Percentiles rank a stretch among this genome's conserved stretches.
Evolutionary conservation across 768 basidiomycete genomes (phyloP).

Genomic region (Hericium rajendrae): DNA sequence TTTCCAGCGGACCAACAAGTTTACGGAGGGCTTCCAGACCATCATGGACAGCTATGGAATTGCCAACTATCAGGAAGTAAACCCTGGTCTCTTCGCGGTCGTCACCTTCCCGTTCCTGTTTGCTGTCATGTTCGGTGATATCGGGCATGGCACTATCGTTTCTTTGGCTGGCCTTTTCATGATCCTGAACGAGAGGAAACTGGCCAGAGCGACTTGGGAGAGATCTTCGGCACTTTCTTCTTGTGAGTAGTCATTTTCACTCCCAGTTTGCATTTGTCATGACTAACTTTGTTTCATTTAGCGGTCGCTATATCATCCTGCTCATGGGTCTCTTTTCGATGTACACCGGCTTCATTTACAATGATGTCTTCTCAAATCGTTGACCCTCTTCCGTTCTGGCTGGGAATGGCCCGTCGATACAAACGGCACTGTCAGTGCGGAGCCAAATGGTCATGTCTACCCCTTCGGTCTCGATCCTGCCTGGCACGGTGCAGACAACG

Average conservation of each 20-base stretch:
- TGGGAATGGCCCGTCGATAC: slow-evolving; percentile 60
- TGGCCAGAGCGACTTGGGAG: slow-evolving; percentile 69
- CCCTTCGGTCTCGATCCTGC: slow-evolving; percentile 90
- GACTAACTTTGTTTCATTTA: slow-evolving; percentile 25
- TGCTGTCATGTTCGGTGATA: slow-evolving; percentile 99
- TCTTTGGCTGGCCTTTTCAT: slow-evolving; percentile 68
- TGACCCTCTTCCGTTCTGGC: slow-evolving; percentile 80
- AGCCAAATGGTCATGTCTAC: slow-evolving; percentile 64
- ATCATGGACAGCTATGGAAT: slow-evolving; percentile 98
- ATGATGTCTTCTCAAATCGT: slow-evolving; percentile 96
- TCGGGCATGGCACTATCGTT: slow-evolving; percentile 89
- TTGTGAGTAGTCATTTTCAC: slow-evolving; percentile 47
- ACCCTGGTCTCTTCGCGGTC: slow-evolving; percentile 88
- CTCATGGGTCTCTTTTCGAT: slow-evolving; percentile 97
- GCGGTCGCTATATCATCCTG: slow-evolving; percentile 96
- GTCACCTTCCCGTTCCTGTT: slow-evolving; percentile 97
- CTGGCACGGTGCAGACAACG: slow-evolving; percentile 92
- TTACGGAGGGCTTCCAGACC: slow-evolving; percentile 93
- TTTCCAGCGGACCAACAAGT: slow-evolving; percentile 89
- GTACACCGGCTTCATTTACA: slow-evolving; percentile 96
- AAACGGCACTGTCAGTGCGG: slow-evolving; percentile 36
- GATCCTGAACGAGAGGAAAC: slow-evolving; percentile 78
- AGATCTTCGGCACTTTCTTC: slow-evolving; percentile 88
- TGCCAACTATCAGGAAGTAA: slow-evolving; percentile 91
- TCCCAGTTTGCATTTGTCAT: slow-evolving; percentile 2